phyloP scores from a whole-genome alignment of 164 flowering plant genomes.

The Macadamia integrifolia region DNA sequence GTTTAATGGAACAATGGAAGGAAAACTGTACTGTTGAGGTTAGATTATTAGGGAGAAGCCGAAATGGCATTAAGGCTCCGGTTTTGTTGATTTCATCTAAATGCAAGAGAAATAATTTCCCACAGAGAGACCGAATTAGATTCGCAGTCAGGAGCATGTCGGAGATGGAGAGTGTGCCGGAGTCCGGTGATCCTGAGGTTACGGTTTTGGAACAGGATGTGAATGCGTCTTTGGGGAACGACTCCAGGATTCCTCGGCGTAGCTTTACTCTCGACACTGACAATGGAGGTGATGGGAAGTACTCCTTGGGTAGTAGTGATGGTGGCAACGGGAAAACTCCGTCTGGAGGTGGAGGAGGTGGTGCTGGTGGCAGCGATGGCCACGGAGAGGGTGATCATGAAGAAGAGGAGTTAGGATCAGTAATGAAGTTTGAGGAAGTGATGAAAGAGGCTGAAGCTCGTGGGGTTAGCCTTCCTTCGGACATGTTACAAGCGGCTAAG shows the following conservation, averaged over 20 bases:
- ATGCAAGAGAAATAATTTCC: constrained; percentile 1
- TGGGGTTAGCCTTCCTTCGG: constrained; percentile 57
- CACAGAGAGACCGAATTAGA: neutral
- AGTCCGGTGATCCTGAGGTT: constrained; percentile 1
- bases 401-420: constrained; percentile 70
- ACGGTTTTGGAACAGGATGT: constrained; percentile 1
- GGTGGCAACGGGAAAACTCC: constrained; percentile 47
- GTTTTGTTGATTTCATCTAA: neutral
- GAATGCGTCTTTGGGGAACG: constrained; percentile 1
- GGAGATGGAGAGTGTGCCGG: constrained; percentile 8
- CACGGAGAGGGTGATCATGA: constrained; percentile 38
- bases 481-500: constrained; percentile 77
- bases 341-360: constrained; percentile 22
- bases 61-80: neutral
- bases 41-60: constrained; percentile 7
- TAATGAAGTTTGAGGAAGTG: constrained; percentile 61
- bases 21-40: constrained; percentile 2
- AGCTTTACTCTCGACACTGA: constrained; percentile 10
- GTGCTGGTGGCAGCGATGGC: constrained; percentile 38
- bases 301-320: constrained; percentile 25
- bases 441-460: constrained; percentile 47
- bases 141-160: constrained; percentile 8
- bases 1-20: neutral
- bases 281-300: constrained; percentile 15
- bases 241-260: neutral